A percentile compares a stretch with the other conserved stretches of the same genome.
phyloP scores from a whole-genome alignment of 768 basidiomycete species.

The Tulasnella sp. region DNA sequence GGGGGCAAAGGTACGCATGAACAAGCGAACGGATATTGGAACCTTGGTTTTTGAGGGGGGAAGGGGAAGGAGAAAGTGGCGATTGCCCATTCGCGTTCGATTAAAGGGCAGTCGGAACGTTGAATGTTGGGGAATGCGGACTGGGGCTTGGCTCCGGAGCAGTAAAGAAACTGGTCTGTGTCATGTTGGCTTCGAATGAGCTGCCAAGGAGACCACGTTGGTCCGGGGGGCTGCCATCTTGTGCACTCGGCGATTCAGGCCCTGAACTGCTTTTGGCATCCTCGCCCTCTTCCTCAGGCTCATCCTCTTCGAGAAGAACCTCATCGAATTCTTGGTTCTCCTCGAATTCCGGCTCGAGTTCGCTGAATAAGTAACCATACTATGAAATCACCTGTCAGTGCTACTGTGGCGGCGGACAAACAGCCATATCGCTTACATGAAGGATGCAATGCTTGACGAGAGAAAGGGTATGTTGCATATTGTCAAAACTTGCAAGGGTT shows the following conservation, averaged over 20 bases:
- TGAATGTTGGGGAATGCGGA: neutral
- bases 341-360: slow-evolving; percentile 10
- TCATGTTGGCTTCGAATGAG: neutral
- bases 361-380: slow-evolving; percentile 18
- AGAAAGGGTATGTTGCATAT: slow-evolving; percentile 70
- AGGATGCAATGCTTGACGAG: slow-evolving; percentile 69
- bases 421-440: slow-evolving; percentile 47
- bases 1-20: neutral
- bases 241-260: neutral
- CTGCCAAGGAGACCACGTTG: neutral
- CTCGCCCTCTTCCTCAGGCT: neutral
- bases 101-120: neutral
- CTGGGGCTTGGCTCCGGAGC: neutral
- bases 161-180: slow-evolving; percentile 5
- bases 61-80: neutral
- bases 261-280: neutral
- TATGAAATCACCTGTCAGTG: neutral
- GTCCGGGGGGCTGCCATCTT: neutral
- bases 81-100: neutral
- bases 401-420: neutral
- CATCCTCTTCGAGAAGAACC: neutral
- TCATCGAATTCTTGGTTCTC: neutral
- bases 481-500: slow-evolving; percentile 68
- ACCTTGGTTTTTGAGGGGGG: neutral
- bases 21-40: neutral